Base-by-base conservation (phyloP, 768 basidiomycete species). In the Amanita thiersii region DNA sequence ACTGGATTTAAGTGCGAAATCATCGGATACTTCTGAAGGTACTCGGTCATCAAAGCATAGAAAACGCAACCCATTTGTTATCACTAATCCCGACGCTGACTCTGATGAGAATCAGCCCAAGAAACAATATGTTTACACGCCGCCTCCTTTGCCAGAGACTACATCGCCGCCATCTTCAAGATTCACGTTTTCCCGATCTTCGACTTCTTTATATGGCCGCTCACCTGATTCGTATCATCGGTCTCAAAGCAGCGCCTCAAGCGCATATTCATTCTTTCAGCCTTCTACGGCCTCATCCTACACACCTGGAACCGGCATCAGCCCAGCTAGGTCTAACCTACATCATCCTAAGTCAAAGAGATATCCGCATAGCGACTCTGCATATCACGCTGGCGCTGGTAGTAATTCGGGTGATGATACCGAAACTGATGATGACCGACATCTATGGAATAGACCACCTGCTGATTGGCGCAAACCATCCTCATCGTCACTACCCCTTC, bases 361-460 rank as follows among this genome's bases (percentile, higher is more conserved):
- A 43, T 41, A n/a, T 43, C 44, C 39, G 45, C 43, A 3, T 28
- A n/a, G n/a, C 38, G 15, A 44, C 18, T 12, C 42, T 41, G n/a
- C 40, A 37, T 30, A 36, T 47, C 24, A 28, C 36, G 18, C 36
- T 32, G 17, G 38, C 26, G n/a, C 29, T 34, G 34, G 34, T 6
- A 36, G 37, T 33, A 29, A 38, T 19, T 42, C 32, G n/a, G 39
- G 34, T 40, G 38, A 39, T 30, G 50, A 52, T 33, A 52, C 47
- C 25, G 52, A 52, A 20, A 46, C 45, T 9, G 50, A 50, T 25
- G 47, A 50, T 17, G 50, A 50, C 11, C 43, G 18, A 21, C 39
- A 35, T 11, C 41, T 61, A 5, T 65, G 63, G 64, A 55, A 61
- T 40, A 57, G 53, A 32, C 61, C 54, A 12, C 64, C 64, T 8